Conservation (phyloP, 2,329 filamentous ascomycete species). For the Colletotrichum nymphaeae region DNA sequence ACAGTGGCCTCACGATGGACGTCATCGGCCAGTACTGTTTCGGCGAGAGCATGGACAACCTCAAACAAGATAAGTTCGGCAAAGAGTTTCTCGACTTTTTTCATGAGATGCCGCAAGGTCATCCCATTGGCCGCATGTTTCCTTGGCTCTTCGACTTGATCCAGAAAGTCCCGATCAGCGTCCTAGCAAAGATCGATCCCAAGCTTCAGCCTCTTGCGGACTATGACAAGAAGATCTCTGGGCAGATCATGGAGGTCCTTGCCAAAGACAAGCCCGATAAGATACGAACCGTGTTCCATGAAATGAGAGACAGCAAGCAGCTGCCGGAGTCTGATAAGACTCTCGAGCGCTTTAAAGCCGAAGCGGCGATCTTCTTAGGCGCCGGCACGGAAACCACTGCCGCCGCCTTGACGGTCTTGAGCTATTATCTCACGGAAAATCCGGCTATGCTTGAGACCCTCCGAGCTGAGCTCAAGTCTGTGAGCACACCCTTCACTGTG, state of each 20-base stretch:
- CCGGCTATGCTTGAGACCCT: conserved; percentile 41
- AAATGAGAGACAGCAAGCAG: conserved; percentile 41
- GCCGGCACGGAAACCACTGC: conserved; percentile 64
- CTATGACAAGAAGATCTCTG: conserved; percentile 32
- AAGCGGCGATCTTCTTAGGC: conserved; percentile 54
- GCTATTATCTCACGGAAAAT: conserved; percentile 45
- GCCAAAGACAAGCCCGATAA: neutral
- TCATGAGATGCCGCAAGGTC: conserved; percentile 37
- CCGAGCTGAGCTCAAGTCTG: conserved; percentile 43
- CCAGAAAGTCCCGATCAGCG: conserved; percentile 29
- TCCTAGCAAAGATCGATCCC: conserved; percentile 33
- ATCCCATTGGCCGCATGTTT: conserved; percentile 34
- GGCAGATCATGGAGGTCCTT: conserved; percentile 29
- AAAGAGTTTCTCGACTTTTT: conserved; percentile 45
- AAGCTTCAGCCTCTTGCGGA: conserved; percentile 29
- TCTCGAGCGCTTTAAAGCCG: conserved; percentile 36
- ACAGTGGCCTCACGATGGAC: conserved; percentile 46
- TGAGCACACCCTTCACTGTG: conserved; percentile 41
- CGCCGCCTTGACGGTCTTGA: conserved; percentile 45
- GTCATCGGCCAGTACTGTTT: conserved; percentile 50
- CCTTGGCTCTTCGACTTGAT: conserved; percentile 37
- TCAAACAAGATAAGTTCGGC: conserved; percentile 40
- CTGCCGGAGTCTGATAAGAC: conserved; percentile 33
- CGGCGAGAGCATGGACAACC: conserved; percentile 23
- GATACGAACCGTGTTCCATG: conserved; percentile 47